phyloP scores from a whole-genome alignment of 805 yeast species.

The Starmera pachycereana region DNA sequence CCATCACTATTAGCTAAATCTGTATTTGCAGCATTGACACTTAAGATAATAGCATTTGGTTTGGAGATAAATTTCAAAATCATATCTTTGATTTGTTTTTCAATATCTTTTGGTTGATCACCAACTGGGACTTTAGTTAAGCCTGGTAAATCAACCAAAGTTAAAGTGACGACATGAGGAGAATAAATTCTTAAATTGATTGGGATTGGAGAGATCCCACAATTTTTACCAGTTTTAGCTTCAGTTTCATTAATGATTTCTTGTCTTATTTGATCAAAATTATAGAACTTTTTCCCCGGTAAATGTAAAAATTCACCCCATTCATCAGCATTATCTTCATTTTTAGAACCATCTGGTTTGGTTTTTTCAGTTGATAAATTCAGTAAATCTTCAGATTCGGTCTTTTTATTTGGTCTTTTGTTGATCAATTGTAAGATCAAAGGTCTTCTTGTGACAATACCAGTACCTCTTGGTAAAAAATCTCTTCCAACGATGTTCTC shows the following conservation, averaged over 20 bases:
- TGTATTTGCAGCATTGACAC: constrained; percentile 93
- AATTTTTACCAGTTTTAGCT: constrained; percentile 67
- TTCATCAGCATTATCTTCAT: constrained; percentile 70
- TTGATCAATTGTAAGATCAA: constrained; percentile 73
- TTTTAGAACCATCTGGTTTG: constrained; percentile 24
- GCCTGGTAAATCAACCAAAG: constrained; percentile 95
- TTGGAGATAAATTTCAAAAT: constrained; percentile 86
- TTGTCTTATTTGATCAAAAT: constrained; percentile 78
- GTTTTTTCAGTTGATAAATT: constrained; percentile 36
- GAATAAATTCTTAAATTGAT: constrained; percentile 88
- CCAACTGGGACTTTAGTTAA: constrained; percentile 98
- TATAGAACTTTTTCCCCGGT: constrained; percentile 80
- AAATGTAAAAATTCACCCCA: constrained; percentile 97
- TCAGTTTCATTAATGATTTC: constrained; percentile 93
- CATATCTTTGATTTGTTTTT: constrained; percentile 88
- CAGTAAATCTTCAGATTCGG: constrained; percentile 18
- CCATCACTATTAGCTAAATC: constrained; percentile 98
- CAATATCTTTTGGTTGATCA: constrained; percentile 97
- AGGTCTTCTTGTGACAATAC: constrained; percentile 87
- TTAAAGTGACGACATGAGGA: constrained; percentile 87
- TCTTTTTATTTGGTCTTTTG: constrained; percentile 34
- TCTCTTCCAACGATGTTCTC: constrained; percentile 90
- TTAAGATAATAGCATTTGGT: constrained; percentile 89
- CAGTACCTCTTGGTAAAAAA: constrained; percentile 86
- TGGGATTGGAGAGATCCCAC: constrained; percentile 88